Evolutionary conservation across 768 basidiomycete species (phyloP).

Genomic region (Leucosporidium yakuticum): DNA sequence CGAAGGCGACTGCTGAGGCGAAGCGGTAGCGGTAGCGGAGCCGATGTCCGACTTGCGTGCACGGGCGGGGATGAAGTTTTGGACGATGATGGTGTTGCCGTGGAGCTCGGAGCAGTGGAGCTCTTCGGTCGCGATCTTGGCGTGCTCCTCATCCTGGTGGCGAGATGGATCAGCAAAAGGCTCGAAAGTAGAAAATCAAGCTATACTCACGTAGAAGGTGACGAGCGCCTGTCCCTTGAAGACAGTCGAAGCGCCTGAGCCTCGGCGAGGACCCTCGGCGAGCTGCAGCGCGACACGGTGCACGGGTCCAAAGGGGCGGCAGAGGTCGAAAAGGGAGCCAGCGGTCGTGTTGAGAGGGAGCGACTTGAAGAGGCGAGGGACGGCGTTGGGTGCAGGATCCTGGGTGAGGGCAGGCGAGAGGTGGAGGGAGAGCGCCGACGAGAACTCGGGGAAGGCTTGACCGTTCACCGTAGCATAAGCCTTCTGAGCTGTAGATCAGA

Average conservation of each 20-base stretch:
- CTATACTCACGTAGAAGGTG: constrained; percentile 5
- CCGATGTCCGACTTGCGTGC: background rate
- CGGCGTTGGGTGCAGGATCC: constrained; percentile 67
- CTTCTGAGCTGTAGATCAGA: constrained; percentile 13
- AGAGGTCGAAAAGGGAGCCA: constrained; percentile 72
- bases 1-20: background rate
- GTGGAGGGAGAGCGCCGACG: constrained; percentile 10
- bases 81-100: constrained; percentile 41
- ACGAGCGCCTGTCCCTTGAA: constrained; percentile 28
- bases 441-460: background rate
- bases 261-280: background rate
- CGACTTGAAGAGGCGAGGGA: constrained; percentile 76
- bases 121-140: constrained; percentile 8
- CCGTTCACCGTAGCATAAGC: constrained; percentile 23
- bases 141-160: constrained; percentile 40
- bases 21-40: background rate
- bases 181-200: constrained; percentile 67
- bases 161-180: constrained; percentile 50
- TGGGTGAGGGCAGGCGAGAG: constrained; percentile 62
- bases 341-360: constrained; percentile 65
- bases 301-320: constrained; percentile 75
- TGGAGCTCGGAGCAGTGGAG: constrained; percentile 30
- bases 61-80: background rate
- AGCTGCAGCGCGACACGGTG: constrained; percentile 13
- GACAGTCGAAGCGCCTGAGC: background rate